Percentiles rank a stretch among this genome's conserved stretches.
Conservation (phyloP, 2,329 filamentous ascomycete species). For the Xenosphaeropsis pyriputrescens region DNA sequence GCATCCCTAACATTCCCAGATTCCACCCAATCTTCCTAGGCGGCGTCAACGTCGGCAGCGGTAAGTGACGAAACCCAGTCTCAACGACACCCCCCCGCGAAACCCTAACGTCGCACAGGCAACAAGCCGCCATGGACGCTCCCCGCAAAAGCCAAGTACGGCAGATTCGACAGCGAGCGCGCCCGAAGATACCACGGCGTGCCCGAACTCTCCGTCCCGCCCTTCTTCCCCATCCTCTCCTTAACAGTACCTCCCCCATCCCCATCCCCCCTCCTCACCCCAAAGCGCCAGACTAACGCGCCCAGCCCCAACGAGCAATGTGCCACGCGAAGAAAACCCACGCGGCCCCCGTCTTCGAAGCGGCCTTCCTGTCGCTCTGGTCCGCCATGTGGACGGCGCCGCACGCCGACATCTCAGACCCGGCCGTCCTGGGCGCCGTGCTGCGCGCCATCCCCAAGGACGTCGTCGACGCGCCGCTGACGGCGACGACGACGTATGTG, state of each 20-base stretch:
- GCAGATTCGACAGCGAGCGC: slow-evolving; percentile 29
- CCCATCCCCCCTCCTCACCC: slow-evolving; percentile 17
- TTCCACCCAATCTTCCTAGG: slow-evolving; percentile 61
- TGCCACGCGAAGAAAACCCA: slow-evolving; percentile 49
- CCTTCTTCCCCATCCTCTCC: slow-evolving; percentile 38
- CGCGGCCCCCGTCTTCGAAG: slow-evolving; percentile 31
- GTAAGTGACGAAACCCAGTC: slow-evolving; percentile 19
- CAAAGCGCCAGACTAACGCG: slow-evolving; percentile 27
- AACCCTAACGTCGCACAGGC: slow-evolving; percentile 25
- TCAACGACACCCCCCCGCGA: neutral
- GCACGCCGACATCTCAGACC: slow-evolving; percentile 42
- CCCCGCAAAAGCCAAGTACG: slow-evolving; percentile 50
- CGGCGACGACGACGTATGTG: slow-evolving; percentile 36
- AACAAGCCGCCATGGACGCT: slow-evolving; percentile 65
- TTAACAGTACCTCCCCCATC: slow-evolving; percentile 23
- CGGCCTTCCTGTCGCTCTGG: slow-evolving; percentile 39
- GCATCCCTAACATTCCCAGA: slow-evolving; percentile 22
- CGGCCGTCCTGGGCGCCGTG: slow-evolving; percentile 31
- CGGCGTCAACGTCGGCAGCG: slow-evolving; percentile 44
- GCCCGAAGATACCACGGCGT: slow-evolving; percentile 35
- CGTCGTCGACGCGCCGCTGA: slow-evolving; percentile 5
- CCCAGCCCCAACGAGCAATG: slow-evolving; percentile 48
- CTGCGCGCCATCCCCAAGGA: slow-evolving; percentile 11
- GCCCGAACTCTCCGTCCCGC: slow-evolving; percentile 23
- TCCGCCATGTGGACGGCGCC: slow-evolving; percentile 46